Percentiles rank a stretch among this genome's conserved stretches.
phyloP scores from a whole-genome alignment of 2,329 filamentous ascomycete species.

The Pyrenophora tritici-repentis region DNA sequence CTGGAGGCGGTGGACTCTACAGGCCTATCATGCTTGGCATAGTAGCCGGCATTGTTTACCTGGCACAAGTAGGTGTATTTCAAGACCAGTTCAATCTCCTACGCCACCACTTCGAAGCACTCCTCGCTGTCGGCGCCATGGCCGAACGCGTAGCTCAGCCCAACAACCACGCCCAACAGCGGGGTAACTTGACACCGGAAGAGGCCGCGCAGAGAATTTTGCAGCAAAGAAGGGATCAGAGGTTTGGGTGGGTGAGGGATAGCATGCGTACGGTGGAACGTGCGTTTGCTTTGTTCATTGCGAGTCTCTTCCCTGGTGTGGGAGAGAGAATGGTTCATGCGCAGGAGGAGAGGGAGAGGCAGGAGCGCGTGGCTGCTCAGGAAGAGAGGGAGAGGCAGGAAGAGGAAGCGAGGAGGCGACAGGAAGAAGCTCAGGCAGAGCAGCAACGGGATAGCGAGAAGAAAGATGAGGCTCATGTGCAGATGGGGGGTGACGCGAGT shows the following conservation, averaged over 20 bases:
- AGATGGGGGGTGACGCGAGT: not conserved
- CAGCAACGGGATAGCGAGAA: conserved; percentile 4
- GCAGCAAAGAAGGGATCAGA: conserved; percentile 39
- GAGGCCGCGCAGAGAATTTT: conserved; percentile 50
- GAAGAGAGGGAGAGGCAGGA: conserved; percentile 28
- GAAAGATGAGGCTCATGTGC: conserved; percentile 15
- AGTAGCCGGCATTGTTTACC: conserved; percentile 49
- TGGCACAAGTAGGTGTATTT: conserved; percentile 50
- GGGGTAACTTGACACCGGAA: conserved; percentile 46
- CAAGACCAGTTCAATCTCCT: conserved; percentile 47
- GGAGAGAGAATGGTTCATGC: conserved; percentile 65
- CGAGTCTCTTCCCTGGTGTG: conserved; percentile 65
- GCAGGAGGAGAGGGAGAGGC: conserved; percentile 53
- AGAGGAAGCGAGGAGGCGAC: conserved; percentile 14
- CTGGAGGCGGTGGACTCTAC: conserved; percentile 51
- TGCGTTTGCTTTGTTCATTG: conserved; percentile 64
- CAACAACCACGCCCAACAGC: conserved; percentile 7
- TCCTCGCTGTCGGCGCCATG: conserved; percentile 39
- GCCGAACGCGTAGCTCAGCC: conserved; percentile 25
- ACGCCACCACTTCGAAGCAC: conserved; percentile 52
- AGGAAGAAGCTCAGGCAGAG: conserved; percentile 14
- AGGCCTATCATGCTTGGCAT: conserved; percentile 48
- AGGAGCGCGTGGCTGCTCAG: conserved; percentile 37
- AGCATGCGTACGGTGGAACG: conserved; percentile 57
- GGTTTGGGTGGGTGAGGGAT: conserved; percentile 39